Conservation (phyloP, 129 eudicot genomes). For the Mikania micrantha region DNA sequence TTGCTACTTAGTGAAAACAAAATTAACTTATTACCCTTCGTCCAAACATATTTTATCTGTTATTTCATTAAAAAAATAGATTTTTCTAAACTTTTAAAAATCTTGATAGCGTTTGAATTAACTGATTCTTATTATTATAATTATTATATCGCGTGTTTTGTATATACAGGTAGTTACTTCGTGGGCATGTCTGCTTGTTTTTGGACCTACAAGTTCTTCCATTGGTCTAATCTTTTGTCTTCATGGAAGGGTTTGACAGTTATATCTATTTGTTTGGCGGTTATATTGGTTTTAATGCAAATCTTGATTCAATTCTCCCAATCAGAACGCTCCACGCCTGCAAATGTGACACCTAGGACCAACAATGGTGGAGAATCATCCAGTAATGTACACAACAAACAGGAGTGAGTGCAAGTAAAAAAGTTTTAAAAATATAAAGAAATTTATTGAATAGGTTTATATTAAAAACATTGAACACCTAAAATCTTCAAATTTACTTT, state of each 20-base stretch:
- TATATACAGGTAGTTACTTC: slow-evolving; percentile 54
- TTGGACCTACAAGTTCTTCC: slow-evolving; percentile 51
- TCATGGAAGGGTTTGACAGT: slow-evolving; percentile 81
- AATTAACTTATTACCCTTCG: no score
- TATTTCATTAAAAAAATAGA: not conserved
- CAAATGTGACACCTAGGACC: slow-evolving; percentile 48
- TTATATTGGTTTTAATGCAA: slow-evolving; percentile 69
- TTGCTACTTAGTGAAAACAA: no score
- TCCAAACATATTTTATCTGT: no score
- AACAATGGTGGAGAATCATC: slow-evolving; percentile 16
- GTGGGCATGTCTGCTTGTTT: slow-evolving; percentile 50
- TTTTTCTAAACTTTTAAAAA: no score
- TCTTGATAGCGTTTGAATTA: not conserved
- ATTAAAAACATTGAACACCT: not conserved
- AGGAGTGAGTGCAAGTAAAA: slow-evolving; percentile 24
- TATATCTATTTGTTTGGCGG: slow-evolving; percentile 37
- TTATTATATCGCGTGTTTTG: not conserved
- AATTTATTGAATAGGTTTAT: slow-evolving; percentile 9
- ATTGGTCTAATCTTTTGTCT: slow-evolving; percentile 55
- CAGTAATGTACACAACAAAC: slow-evolving; percentile 22
- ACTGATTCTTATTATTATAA: not conserved
- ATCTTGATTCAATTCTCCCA: slow-evolving; percentile 69
- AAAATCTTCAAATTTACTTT: slow-evolving; percentile 11
- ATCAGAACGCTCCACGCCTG: slow-evolving; percentile 80
- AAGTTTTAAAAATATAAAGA: not conserved